Base-by-base conservation (phyloP, 2,329 filamentous ascomycete genomes). In the Immersiporthe knoxdaviesiana region DNA sequence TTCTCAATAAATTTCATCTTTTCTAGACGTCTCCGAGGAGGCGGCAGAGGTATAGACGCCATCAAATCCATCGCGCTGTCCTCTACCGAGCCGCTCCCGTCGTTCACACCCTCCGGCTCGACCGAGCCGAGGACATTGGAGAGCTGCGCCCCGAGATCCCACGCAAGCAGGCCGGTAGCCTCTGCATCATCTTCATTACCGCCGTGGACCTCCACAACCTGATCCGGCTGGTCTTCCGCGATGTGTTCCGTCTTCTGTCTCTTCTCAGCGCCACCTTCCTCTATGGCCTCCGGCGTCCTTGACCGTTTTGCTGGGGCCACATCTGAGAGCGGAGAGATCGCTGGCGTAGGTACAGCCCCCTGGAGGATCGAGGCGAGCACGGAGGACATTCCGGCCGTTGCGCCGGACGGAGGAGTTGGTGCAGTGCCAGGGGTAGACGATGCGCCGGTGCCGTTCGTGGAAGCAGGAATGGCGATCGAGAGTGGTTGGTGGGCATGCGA, bases 1-100 rank as follows among this genome's bases (percentile, higher is more conserved):
- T 76, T 78, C 58, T 75, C 75, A 0, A 75, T 76, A 16, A 77
- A 78, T 67, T 76, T 77, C 77, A 80, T 78, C 69, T 77, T 77
- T 65, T 74, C 77, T 39, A 75, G 74, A 35, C 73, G 74, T 52
- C 27, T 70, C 69, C 30, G 72, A 41, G 52, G 71, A 35, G 63
- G 72, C 60, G 63, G 70, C 54, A 30, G 58, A 54, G 35, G 72
- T 39, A 3, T 56, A 12, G 70, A 50, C n/a, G 64, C 41, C 30
- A 63, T 41, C 16, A 44, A 61, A 54, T 70, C 68, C 35, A 66
- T 44, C n/a, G 65, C 54, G 62, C 47, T 52, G 24, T 67, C 63
- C 30, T 72, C 68, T 56, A 63, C 61, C 54, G 52, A 8, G 27
- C 37, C 58, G 21, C 35, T 61, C 8, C 59, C 37, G 18, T 71